Evolutionary conservation across 1,284 basidiomycete genomes (phyloP), one percentile per base, ranked within the genome.

Genomic region (Leucoagaricus sp.): DNA sequence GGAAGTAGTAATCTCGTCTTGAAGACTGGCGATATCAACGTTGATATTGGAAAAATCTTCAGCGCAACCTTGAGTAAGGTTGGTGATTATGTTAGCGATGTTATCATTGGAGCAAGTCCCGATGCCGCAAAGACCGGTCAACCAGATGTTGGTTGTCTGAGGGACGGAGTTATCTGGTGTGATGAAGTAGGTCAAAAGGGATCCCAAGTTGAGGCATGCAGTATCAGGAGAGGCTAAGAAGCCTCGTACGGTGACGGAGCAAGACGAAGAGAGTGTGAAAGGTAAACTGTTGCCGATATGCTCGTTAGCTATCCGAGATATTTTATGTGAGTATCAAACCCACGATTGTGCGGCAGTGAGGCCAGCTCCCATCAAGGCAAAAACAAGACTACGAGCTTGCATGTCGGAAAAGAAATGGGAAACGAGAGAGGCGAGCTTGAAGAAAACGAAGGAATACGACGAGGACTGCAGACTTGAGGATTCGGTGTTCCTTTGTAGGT

Each of bases 21-120:
- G 53, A 8, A 56, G 31, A 26, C 55, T 49, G 10, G 74, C 41
- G 10, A 69, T 65, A 21, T 67, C 63, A 17, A 86, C 69, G 40
- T 85, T 84, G 31, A 66, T 65, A 15, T 73, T 63, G 9, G 52
- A 34, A 7, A 61, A 50, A n/a, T 63, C 61, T n/a, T 57, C 28
- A 13, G 55, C 19, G 67, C 87, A 89, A 17, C 84, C 85, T 15
- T 64, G 62, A 1, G 80, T 80, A 46, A 85, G 58, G 60, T 77
- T 82, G 44, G 71, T 65, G 5, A 78, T 75, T 33, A 87, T 69
- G 7, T 71, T 63, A 15, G 71, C 58, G 65, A 80, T 73, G 3
- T 81, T 81, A 28, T 69, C 68, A 63, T 88, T 86, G 58, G 71
- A 78, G 69, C 87, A 90, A n/a, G 81, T 68, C 2, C 73, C 67